Conservation (phyloP, 1,139 yeast species). For the Geotrichum aggregatum region DNA sequence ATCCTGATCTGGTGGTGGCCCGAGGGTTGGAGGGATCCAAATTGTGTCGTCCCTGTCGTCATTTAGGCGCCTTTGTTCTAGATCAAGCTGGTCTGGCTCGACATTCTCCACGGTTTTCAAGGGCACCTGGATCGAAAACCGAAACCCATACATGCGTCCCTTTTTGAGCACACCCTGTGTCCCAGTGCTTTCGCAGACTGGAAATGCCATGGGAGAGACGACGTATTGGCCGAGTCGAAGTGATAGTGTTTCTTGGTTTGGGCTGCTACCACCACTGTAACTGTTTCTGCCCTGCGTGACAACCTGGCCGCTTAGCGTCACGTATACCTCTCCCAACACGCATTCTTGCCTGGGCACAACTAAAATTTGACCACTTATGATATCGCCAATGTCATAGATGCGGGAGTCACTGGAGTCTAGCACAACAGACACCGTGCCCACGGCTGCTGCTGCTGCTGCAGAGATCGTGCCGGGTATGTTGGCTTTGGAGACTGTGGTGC, state of each 20-base stretch:
- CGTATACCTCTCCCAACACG: slow-evolving; percentile 4
- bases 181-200: too few species aligned
- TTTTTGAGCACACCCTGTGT: background rate
- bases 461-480: background rate
- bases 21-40: slow-evolving; percentile 13
- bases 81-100: too few species aligned
- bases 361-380: slow-evolving; percentile 10
- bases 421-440: background rate
- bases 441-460: background rate
- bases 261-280: background rate
- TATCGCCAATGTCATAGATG: slow-evolving; percentile 12
- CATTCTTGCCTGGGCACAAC: slow-evolving; percentile 9
- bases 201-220: slow-evolving; percentile 1
- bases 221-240: background rate
- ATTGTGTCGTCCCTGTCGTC: background rate
- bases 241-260: background rate
- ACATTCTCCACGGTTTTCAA: background rate
- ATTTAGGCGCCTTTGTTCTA: background rate
- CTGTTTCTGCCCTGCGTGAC: background rate
- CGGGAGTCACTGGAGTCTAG: background rate
- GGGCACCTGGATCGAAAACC: slow-evolving; percentile 14
- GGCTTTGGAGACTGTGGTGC: background rate
- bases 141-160: slow-evolving; percentile 8
- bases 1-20: background rate
- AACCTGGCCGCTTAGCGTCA: slow-evolving; percentile 15